phyloP scores from a whole-genome alignment of 805 yeast genomes.

The Blastobotrys chiropterorum region DNA sequence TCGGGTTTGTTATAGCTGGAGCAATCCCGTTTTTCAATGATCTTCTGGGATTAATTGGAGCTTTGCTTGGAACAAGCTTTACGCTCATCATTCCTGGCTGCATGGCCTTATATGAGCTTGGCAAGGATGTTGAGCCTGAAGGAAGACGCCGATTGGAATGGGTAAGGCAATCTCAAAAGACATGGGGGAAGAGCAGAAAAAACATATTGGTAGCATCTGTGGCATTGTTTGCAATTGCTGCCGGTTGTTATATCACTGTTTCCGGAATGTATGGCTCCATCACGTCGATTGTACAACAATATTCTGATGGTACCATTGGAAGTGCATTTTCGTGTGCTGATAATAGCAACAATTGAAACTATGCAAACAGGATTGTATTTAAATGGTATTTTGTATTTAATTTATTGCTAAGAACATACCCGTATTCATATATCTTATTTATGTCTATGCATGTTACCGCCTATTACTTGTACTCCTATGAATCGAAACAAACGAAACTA shows the following conservation, averaged over 20 bases:
- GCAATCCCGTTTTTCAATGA: conserved; percentile 5
- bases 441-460: no score
- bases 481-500: no score
- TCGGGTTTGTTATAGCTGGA: conserved; percentile 3
- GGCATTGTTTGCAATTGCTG: conserved; percentile 3
- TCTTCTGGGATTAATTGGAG: conserved; percentile 2
- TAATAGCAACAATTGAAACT: no score
- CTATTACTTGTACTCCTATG: no score
- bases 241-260: conserved; percentile 2
- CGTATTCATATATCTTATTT: no score
- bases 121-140: background rate
- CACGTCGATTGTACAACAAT: conserved; percentile 1
- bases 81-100: conserved; percentile 5
- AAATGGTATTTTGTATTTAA: no score
- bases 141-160: background rate
- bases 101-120: conserved; percentile 4
- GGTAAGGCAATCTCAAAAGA: background rate
- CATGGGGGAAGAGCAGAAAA: background rate
- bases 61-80: conserved; percentile 5
- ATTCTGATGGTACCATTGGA: background rate
- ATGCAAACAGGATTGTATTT: no score
- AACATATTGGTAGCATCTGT: background rate
- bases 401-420: no score
- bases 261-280: conserved; percentile 5
- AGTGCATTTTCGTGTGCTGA: conserved; percentile 5